Evolutionary conservation across 345 rosid species (phyloP).

Genomic region (Salix caprea): DNA sequence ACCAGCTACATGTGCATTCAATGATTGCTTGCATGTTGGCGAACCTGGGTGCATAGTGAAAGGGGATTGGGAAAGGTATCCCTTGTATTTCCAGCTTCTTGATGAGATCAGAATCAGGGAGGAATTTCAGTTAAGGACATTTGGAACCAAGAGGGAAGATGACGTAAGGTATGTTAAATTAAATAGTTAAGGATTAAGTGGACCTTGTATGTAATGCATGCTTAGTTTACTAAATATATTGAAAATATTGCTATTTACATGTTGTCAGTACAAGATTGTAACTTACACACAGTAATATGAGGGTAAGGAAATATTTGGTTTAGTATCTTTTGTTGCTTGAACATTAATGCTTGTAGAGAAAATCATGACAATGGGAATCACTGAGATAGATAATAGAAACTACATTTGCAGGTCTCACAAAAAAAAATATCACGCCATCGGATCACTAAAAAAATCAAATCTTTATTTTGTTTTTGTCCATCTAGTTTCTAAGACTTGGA

Average conservation of each 20-base stretch:
- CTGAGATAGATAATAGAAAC: neutral
- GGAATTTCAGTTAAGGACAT: slow-evolving; percentile 79
- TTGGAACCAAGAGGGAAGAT: slow-evolving; percentile 81
- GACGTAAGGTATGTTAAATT: slow-evolving; percentile 62
- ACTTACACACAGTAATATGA: no score
- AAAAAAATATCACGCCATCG: no score
- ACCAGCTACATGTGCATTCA: slow-evolving; percentile 63
- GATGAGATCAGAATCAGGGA: slow-evolving; percentile 88
- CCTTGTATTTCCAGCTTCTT: slow-evolving; percentile 70
- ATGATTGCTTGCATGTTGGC: slow-evolving; percentile 76
- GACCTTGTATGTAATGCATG: neutral
- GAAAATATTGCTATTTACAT: neutral
- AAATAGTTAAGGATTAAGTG: neutral
- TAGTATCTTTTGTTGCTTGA: neutral
- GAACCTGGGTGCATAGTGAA: slow-evolving; percentile 81
- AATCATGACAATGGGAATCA: neutral
- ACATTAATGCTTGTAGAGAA: neutral
- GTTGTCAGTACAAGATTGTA: neutral
- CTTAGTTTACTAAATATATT: neutral
- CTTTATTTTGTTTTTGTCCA: no score
- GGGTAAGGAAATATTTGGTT: neutral
- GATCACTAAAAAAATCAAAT: no score
- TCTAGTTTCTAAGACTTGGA: no score
- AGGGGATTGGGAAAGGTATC: slow-evolving; percentile 83
- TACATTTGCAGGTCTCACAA: neutral